Percentiles rank a stretch among this genome's conserved stretches.
phyloP scores from a whole-genome alignment of 2,329 filamentous ascomycete species.

The Aspergillus candidus region DNA sequence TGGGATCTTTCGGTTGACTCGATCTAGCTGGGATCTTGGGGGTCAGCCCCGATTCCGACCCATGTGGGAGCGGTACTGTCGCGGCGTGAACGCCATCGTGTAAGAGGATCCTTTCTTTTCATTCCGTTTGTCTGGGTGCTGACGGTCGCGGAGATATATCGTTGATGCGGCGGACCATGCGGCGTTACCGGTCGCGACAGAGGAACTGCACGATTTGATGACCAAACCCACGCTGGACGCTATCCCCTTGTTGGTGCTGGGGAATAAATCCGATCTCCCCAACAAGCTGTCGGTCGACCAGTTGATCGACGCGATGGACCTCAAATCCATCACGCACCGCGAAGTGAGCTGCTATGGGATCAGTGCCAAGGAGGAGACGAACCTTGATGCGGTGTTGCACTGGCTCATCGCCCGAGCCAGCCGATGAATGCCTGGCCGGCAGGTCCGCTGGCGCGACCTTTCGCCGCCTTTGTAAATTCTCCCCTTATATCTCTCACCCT shows the following conservation, averaged over 20 bases:
- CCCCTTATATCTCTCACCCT: slow-evolving; percentile 8
- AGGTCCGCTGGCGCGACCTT: neutral
- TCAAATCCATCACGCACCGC: slow-evolving; percentile 81
- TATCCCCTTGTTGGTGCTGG: slow-evolving; percentile 88
- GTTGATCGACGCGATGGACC: slow-evolving; percentile 83
- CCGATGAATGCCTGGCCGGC: slow-evolving; percentile 46
- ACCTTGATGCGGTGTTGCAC: slow-evolving; percentile 91
- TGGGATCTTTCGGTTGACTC: slow-evolving; percentile 15
- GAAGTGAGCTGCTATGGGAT: slow-evolving; percentile 99
- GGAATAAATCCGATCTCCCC: slow-evolving; percentile 95
- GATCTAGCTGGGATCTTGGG: slow-evolving; percentile 79
- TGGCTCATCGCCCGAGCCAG: slow-evolving; percentile 90
- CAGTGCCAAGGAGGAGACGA: slow-evolving; percentile 97
- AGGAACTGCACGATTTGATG: slow-evolving; percentile 87
- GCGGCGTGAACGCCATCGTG: slow-evolving; percentile 94
- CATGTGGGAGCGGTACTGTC: slow-evolving; percentile 99
- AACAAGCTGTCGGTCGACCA: slow-evolving; percentile 89
- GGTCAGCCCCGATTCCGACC: slow-evolving; percentile 93
- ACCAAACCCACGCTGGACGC: slow-evolving; percentile 76
- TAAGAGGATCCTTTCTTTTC: slow-evolving; percentile 34
- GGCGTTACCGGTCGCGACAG: slow-evolving; percentile 75
- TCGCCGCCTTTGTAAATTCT: neutral
- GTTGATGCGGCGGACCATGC: slow-evolving; percentile 87
- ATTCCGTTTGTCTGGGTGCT: neutral
- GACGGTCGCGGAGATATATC: slow-evolving; percentile 63